These are phyloP conservation scores for Phylloporus arenicola DNA, from an alignment of 768 basidiomycete genomes.

Conservation along the genomic window DNA sequence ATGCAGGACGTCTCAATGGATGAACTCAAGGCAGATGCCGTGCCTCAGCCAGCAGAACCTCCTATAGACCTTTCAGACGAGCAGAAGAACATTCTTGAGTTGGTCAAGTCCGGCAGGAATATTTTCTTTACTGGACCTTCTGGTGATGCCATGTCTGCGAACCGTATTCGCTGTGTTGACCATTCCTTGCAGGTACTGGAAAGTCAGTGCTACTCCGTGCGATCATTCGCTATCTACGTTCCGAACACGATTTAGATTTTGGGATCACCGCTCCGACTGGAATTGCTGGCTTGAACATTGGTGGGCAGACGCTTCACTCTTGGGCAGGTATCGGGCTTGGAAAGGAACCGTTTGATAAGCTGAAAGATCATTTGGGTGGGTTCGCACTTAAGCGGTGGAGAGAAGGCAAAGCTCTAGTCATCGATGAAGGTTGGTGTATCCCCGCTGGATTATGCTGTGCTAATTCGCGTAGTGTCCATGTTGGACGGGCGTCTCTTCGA, in stretches of 20 bases:
- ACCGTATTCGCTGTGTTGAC: not conserved
- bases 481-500: conserved; percentile 65
- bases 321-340: conserved; percentile 63
- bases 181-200: conserved; percentile 46
- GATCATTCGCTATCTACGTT: conserved; percentile 45
- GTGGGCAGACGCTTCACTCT: conserved; percentile 62
- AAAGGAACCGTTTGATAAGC: conserved; percentile 38
- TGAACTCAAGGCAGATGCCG: not conserved
- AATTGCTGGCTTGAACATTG: conserved; percentile 65
- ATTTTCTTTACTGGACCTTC: conserved; percentile 77
- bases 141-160: conserved; percentile 34
- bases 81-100: conserved; percentile 36
- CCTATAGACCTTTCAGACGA: conserved; percentile 32
- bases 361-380: conserved; percentile 35
- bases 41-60: conserved; percentile 1
- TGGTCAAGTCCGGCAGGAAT: conserved; percentile 50
- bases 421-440: conserved; percentile 64
- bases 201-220: conserved; percentile 66
- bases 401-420: conserved; percentile 48
- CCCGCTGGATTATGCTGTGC: not conserved
- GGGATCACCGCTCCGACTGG: conserved; percentile 65
- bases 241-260: conserved; percentile 27
- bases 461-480: conserved; percentile 57
- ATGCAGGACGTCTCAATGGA: not conserved
- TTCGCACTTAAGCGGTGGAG: conserved; percentile 43